These are phyloP conservation scores for Butyriboletus loyo DNA, from an alignment of 768 basidiomycete genomes.

Conservation along the genomic window DNA sequence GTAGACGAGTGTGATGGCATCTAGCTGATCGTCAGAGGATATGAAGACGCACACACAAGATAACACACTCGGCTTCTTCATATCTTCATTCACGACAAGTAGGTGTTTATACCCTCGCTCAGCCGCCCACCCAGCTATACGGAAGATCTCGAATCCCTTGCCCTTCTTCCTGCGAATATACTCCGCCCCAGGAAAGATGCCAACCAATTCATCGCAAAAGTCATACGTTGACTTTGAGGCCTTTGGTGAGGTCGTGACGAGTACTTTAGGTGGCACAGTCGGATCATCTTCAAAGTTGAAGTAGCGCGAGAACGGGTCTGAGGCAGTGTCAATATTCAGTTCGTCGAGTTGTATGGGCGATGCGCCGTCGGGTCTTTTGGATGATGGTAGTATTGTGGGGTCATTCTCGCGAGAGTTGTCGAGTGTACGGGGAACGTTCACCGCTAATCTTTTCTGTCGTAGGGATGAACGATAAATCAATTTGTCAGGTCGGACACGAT, in stretches of 20 bases:
- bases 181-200: slow-evolving; percentile 89
- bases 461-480: neutral
- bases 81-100: slow-evolving; percentile 93
- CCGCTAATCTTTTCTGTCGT: slow-evolving; percentile 74
- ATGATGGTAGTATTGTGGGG: slow-evolving; percentile 40
- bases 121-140: slow-evolving; percentile 91
- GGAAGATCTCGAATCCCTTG: slow-evolving; percentile 85
- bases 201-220: slow-evolving; percentile 89
- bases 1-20: slow-evolving; percentile 88
- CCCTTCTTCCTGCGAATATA: slow-evolving; percentile 85
- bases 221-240: slow-evolving; percentile 88
- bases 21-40: slow-evolving; percentile 39
- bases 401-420: slow-evolving; percentile 92
- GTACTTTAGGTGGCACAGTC: slow-evolving; percentile 74
- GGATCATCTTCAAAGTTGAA: slow-evolving; percentile 69
- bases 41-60: neutral
- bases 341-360: slow-evolving; percentile 51
- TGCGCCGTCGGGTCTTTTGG: slow-evolving; percentile 24
- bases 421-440: slow-evolving; percentile 87
- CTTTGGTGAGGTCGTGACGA: slow-evolving; percentile 88
- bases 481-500: neutral
- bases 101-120: slow-evolving; percentile 85
- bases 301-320: slow-evolving; percentile 76
- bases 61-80: slow-evolving; percentile 80
- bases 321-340: slow-evolving; percentile 61